phyloP scores from a whole-genome alignment of 2,329 filamentous ascomycete species.

The Apiospora marii region DNA sequence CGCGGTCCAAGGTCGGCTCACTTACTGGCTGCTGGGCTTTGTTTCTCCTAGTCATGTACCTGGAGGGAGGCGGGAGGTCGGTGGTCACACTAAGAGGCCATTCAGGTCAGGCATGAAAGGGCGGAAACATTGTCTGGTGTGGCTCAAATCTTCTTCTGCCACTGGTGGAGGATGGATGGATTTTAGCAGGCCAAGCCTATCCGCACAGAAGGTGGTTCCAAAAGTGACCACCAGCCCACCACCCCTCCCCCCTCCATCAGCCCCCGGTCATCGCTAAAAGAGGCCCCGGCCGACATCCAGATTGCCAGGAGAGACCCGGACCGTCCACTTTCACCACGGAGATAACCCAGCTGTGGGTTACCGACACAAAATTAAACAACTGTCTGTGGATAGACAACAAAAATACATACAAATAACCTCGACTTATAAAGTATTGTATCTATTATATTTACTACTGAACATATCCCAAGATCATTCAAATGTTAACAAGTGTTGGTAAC shows the following conservation, averaged over 20 bases:
- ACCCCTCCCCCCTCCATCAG: conserved; percentile 6
- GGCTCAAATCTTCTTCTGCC: conserved; percentile 17
- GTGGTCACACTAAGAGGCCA: background rate
- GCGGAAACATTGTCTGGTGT: conserved; percentile 6
- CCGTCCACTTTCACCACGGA: too few species aligned
- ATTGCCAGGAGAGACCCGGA: too few species aligned
- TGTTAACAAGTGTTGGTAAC: too few species aligned
- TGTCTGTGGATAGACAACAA: too few species aligned
- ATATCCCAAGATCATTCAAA: too few species aligned
- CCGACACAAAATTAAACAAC: too few species aligned
- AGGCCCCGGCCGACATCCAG: conserved; percentile 1
- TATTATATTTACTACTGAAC: too few species aligned
- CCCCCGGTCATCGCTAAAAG: conserved; percentile 16
- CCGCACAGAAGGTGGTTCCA: background rate
- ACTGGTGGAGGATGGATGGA: conserved; percentile 1
- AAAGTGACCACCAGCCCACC: background rate
- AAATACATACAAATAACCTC: too few species aligned
- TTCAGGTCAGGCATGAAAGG: background rate
- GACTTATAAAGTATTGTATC: too few species aligned
- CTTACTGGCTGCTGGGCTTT: background rate
- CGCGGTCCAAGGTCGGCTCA: background rate
- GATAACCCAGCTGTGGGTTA: too few species aligned
- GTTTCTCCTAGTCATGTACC: background rate
- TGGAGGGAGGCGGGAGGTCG: background rate
- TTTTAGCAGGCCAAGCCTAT: background rate